A percentile compares a stretch with the other conserved stretches of the same genome.
Evolutionary conservation across 2,329 filamentous ascomycete genomes (phyloP).

Genomic region (Claviceps maximensis): DNA sequence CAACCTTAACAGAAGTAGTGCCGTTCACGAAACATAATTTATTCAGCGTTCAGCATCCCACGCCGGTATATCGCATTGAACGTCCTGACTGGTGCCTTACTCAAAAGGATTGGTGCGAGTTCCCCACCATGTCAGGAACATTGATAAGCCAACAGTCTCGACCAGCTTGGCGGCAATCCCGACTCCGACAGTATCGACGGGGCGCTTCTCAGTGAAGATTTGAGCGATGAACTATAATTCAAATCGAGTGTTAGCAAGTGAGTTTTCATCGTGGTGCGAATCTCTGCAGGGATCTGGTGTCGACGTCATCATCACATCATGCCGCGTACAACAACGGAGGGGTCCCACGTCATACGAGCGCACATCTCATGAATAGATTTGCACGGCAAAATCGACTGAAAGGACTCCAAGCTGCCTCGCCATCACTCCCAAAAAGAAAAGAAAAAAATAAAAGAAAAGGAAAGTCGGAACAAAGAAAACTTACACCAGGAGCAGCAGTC

Average conservation of each 20-base stretch:
- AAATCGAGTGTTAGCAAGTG: background rate
- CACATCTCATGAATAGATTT: background rate
- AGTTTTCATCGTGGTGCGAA: no score
- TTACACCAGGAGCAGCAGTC: conserved; percentile 72
- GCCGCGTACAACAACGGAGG: background rate
- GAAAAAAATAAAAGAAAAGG: no score
- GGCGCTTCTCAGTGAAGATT: conserved; percentile 81
- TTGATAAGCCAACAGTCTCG: conserved; percentile 81
- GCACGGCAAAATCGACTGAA: background rate
- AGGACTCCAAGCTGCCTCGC: no score
- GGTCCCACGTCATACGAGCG: background rate
- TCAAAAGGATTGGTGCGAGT: conserved; percentile 88
- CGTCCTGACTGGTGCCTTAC: conserved; percentile 25
- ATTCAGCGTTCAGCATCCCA: background rate
- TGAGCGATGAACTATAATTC: conserved; percentile 63
- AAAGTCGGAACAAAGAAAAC: conserved; percentile 13
- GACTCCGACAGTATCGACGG: conserved; percentile 79
- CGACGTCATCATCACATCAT: conserved; percentile 2
- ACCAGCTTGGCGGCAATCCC: conserved; percentile 72
- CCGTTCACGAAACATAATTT: background rate
- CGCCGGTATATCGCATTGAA: background rate
- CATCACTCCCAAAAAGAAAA: background rate
- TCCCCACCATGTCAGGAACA: conserved; percentile 96
- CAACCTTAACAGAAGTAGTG: background rate
- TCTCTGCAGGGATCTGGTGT: background rate